These are phyloP conservation scores for Tuber indicum DNA, from an alignment of 495 filamentous ascomycete genomes.

Conservation along the genomic window DNA sequence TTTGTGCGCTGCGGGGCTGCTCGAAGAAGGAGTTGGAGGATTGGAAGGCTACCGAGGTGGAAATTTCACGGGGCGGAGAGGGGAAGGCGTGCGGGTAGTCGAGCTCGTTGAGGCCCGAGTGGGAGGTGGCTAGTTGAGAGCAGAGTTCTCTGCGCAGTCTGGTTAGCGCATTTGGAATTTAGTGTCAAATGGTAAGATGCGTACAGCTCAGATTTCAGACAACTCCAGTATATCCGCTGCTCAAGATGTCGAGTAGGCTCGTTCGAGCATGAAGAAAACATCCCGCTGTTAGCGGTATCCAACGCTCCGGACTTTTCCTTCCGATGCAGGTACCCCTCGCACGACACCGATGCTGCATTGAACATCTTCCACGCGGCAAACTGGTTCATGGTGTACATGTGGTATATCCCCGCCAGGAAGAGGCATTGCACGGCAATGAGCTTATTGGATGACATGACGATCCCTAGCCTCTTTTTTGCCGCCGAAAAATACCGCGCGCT, in stretches of 20 bases:
- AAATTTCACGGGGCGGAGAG: conserved; percentile 37
- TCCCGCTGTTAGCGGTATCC: conserved; percentile 9
- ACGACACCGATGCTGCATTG: conserved; percentile 41
- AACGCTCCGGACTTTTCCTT: conserved; percentile 22
- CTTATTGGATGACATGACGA: conserved; percentile 37
- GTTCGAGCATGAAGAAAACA: conserved; percentile 19
- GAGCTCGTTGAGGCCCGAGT: conserved; percentile 35
- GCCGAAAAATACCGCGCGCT: conserved; percentile 32
- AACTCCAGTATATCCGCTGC: conserved; percentile 39
- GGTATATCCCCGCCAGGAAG: conserved; percentile 41
- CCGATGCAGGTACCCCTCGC: conserved; percentile 36
- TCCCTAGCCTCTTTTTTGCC: conserved; percentile 33
- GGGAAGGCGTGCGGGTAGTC: conserved; percentile 40
- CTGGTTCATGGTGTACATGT: conserved; percentile 40
- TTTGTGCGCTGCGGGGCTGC: conserved; percentile 30
- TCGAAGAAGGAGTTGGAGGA: conserved; percentile 34
- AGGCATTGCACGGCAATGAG: conserved; percentile 38
- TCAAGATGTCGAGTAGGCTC: conserved; percentile 36
- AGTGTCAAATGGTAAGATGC: conserved; percentile 9
- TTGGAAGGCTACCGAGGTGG: conserved; percentile 31
- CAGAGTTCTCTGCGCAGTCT: conserved; percentile 26
- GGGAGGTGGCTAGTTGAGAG: conserved; percentile 35
- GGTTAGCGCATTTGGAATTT: background rate
- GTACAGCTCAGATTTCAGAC: conserved; percentile 39
- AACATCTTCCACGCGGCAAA: conserved; percentile 41